Conservation (phyloP, 176 grass and related monocot genomes). For the bread wheat (Triticum aestivum) region IWGSC_CS_RefSeq_v2.1 NC_057799.1:374674176-374674675, state of each 20-base stretch:
- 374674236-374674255: neutral
- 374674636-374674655: neutral
- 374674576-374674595: conserved; percentile 91
- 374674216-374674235: neutral
- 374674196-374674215: neutral
- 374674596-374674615: conserved; percentile 97
- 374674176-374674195: neutral
- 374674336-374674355: neutral
- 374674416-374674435: conserved; percentile 44
- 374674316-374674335: conserved; percentile 11
- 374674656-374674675: neutral
- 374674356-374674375: neutral
- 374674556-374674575: conserved; percentile 85
- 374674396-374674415: neutral
- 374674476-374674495: conserved; percentile 43
- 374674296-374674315: neutral
- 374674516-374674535: neutral
- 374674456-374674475: conserved; percentile 96
- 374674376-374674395: neutral
- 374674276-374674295: neutral
- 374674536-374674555: neutral
- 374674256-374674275: neutral
- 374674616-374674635: conserved; percentile 81
- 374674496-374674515: conserved; percentile 8
- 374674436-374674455: conserved; percentile 89